Evolutionary conservation across 2,329 filamentous ascomycete species (phyloP).

Genomic region (Beauveria bassiana): DNA sequence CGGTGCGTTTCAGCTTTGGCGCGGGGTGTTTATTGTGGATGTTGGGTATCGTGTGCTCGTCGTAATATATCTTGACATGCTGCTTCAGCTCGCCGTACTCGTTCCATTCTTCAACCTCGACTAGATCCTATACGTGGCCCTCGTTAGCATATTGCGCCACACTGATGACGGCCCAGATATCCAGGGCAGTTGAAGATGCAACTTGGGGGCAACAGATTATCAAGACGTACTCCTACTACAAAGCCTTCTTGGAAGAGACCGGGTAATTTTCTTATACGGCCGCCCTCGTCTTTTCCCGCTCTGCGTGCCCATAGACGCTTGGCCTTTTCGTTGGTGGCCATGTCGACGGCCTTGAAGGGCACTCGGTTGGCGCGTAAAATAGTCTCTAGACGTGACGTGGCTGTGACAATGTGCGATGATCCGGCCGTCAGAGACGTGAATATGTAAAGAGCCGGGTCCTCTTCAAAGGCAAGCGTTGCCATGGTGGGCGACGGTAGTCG

Average conservation of each 20-base stretch:
- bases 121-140: slow-evolving; percentile 59
- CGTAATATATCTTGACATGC: slow-evolving; percentile 64
- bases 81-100: slow-evolving; percentile 93
- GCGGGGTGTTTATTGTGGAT: slow-evolving; percentile 44
- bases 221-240: slow-evolving; percentile 68
- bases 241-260: slow-evolving; percentile 80
- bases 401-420: slow-evolving; percentile 92
- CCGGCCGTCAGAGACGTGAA: slow-evolving; percentile 95
- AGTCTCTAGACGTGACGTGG: slow-evolving; percentile 89
- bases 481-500: background rate
- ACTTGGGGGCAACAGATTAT: background rate
- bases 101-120: slow-evolving; percentile 97
- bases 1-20: slow-evolving; percentile 23
- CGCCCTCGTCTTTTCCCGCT: slow-evolving; percentile 59
- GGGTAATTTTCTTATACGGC: slow-evolving; percentile 69
- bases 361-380: slow-evolving; percentile 93
- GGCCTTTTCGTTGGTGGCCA: slow-evolving; percentile 82
- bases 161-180: background rate
- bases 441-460: slow-evolving; percentile 74
- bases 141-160: background rate
- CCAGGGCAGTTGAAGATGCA: background rate
- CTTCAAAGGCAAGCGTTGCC: slow-evolving; percentile 39
- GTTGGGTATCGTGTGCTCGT: slow-evolving; percentile 51
- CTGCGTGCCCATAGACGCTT: slow-evolving; percentile 83
- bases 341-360: slow-evolving; percentile 85